Conservation (phyloP, 2,329 filamentous ascomycete genomes). For the Chaetomiaceae sp. region DNA sequence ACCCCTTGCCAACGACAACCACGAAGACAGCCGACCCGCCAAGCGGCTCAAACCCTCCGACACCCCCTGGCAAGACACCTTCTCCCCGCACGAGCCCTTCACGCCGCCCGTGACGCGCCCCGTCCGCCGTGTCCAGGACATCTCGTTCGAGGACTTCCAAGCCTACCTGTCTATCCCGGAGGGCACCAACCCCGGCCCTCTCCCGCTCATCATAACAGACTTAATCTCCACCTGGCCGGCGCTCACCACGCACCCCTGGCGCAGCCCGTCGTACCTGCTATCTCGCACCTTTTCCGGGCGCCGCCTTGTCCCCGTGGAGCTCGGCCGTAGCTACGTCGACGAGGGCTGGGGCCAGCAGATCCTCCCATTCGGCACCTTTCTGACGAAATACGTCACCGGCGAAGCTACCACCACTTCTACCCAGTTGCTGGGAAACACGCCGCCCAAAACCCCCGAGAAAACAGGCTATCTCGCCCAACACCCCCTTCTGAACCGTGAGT, state of each 20-base stretch:
- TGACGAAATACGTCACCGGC: slow-evolving; percentile 53
- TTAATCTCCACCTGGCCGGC: slow-evolving; percentile 73
- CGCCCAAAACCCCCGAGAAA: slow-evolving; percentile 25
- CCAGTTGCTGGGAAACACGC: no score
- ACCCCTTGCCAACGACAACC: slow-evolving; percentile 1
- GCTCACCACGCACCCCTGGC: slow-evolving; percentile 63
- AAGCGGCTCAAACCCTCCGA: slow-evolving; percentile 13
- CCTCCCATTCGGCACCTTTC: slow-evolving; percentile 67
- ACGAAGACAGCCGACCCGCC: neutral
- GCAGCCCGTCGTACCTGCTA: slow-evolving; percentile 66
- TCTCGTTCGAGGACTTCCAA: slow-evolving; percentile 58
- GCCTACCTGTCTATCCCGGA: slow-evolving; percentile 44
- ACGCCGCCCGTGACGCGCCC: slow-evolving; percentile 39
- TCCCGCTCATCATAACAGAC: slow-evolving; percentile 66
- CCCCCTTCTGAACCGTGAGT: slow-evolving; percentile 63
- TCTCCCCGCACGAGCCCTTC: slow-evolving; percentile 37
- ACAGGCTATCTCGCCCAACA: slow-evolving; percentile 87
- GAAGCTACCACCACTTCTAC: no score
- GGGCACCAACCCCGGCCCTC: slow-evolving; percentile 38
- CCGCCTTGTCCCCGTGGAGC: slow-evolving; percentile 78
- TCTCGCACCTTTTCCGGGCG: slow-evolving; percentile 68
- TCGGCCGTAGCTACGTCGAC: slow-evolving; percentile 84
- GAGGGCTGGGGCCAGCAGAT: slow-evolving; percentile 79
- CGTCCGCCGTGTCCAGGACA: slow-evolving; percentile 39
- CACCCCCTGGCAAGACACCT: slow-evolving; percentile 22